These are phyloP conservation scores for Aleurites moluccanus DNA, from an alignment of 441 rosid genomes.

Conservation along the genomic window DNA sequence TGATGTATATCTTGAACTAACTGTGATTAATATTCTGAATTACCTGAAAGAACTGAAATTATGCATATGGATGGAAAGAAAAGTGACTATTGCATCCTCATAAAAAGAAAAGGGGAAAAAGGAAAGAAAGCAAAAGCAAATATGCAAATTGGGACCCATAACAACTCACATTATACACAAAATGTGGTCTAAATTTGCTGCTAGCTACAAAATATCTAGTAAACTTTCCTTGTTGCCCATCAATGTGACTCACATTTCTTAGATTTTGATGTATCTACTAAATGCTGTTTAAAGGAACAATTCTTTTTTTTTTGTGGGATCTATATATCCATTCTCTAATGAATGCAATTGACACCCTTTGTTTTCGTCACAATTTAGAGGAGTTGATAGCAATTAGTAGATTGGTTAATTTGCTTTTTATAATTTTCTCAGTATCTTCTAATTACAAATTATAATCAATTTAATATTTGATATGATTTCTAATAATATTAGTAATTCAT, in stretches of 20 bases:
- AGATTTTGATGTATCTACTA: constrained; percentile 18
- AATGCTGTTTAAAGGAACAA: constrained; percentile 16
- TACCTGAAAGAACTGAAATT: not conserved
- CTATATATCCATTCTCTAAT: constrained; percentile 19
- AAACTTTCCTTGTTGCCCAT: constrained; percentile 13
- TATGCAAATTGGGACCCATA: constrained; percentile 29
- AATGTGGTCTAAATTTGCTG: constrained; percentile 47
- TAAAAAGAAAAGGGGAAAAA: constrained; percentile 17
- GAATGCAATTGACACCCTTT: not conserved
- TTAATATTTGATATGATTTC: not conserved
- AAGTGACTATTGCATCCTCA: constrained; percentile 14
- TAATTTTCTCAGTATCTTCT: not conserved
- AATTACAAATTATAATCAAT: not conserved
- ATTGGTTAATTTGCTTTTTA: not conserved
- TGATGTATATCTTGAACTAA: constrained; percentile 12
- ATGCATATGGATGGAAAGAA: constrained; percentile 23
- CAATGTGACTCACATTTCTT: constrained; percentile 22
- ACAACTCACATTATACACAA: constrained; percentile 28
- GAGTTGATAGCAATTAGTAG: not conserved
- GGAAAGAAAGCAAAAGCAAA: constrained; percentile 21
- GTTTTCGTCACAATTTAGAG: constrained; percentile 11
- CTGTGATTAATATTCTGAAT: not conserved
- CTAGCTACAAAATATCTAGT: constrained; percentile 45
- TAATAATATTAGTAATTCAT: not conserved
- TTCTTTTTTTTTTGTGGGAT: not conserved